Evolutionary conservation across 139 green algal genomes (phyloP), one percentile per base, ranked within the genome.

Genomic region (Chlamydomonas schloesseri): DNA sequence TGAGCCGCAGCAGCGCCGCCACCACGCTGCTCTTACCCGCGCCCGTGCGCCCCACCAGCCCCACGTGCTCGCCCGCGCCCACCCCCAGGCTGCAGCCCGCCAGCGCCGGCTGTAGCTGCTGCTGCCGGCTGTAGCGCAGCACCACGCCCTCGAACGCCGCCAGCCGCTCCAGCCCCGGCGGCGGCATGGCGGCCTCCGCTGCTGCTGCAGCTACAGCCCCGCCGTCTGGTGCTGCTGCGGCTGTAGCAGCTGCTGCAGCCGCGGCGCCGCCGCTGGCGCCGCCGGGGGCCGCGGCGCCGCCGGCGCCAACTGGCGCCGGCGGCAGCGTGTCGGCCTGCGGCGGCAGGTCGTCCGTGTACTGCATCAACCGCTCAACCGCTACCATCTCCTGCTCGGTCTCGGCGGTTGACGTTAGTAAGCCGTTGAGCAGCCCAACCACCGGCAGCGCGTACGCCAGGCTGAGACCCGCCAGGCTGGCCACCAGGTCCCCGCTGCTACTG

Each of bases 311-410:
- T n/a, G n/a, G 58, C 55, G 70, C 68, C 23, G 53, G 42, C 46
- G 73, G 80, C 67, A 90, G 47, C 18, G 60, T 85, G 36, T 68
- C 33, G 17, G 28, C 26, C 62, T 81, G 46, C 50, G 87, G 68
- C 55, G 37, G 46, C 6, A 58, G 17, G 21, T 37, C 20, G 18
- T 80, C 36, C 0, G 53, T 46, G 55, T 89, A 78, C 55, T 89
- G 76, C 64, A 34, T 13, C 13, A 98, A 58, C 2, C 96, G 86
- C 85, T 98, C 96, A n/a, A 98, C 93, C 23, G 95, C 80, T 81
- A 98, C 94, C 93, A 98, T 95, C 86, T 98, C 93, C 46, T 96
- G 88, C 79, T 97, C 95, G 23, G 92, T 96, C 89, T 98, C 94
- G 13, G 96, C 93, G 1, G 77, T 90, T 20, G 87, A 90, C 9